These are phyloP conservation scores for Kappamyces sp. DNA, from an alignment of 192 early-diverging fungal genomes.

Conservation along the genomic window DNA sequence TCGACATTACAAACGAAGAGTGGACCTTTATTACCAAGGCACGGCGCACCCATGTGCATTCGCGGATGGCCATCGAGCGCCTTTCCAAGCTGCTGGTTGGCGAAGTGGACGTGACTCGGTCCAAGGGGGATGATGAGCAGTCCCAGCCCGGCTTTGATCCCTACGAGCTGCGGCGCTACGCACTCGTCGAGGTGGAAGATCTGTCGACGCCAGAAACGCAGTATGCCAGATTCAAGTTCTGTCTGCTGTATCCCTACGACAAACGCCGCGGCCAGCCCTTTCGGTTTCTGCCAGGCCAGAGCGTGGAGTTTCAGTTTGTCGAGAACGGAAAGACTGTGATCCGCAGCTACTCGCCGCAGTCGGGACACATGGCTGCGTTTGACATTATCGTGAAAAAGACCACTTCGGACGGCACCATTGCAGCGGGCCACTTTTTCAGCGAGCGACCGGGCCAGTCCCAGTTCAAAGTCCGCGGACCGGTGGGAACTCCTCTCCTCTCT, in stretches of 20 bases:
- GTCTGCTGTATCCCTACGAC: slow-evolving; percentile 21
- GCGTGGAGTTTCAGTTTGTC: slow-evolving; percentile 24
- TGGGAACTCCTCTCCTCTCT: slow-evolving; percentile 27
- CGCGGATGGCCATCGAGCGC: slow-evolving; percentile 13
- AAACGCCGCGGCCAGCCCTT: slow-evolving; percentile 10
- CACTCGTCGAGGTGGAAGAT: slow-evolving; percentile 14
- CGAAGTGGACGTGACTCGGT: slow-evolving; percentile 2
- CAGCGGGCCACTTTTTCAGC: slow-evolving; percentile 20
- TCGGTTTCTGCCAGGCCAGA: slow-evolving; percentile 24
- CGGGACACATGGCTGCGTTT: slow-evolving; percentile 19
- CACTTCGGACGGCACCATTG: slow-evolving; percentile 16
- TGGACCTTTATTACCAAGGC: slow-evolving; percentile 14
- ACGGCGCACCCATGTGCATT: slow-evolving; percentile 17
- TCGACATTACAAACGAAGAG: slow-evolving; percentile 3
- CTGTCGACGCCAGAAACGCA: slow-evolving; percentile 5
- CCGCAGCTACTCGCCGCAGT: slow-evolving; percentile 29
- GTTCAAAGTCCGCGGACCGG: slow-evolving; percentile 40
- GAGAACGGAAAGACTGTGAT: slow-evolving; percentile 17
- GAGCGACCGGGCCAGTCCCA: slow-evolving; percentile 35
- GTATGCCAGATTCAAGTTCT: slow-evolving; percentile 15
- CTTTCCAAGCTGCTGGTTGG: slow-evolving; percentile 23
- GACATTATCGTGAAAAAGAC: slow-evolving; percentile 28
- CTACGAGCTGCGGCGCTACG: slow-evolving; percentile 24
- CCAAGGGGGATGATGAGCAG: background rate
- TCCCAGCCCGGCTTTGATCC: slow-evolving; percentile 2